Evolutionary conservation across 345 rosid species (phyloP).

Genomic region (Geranium rotundifolium): DNA sequence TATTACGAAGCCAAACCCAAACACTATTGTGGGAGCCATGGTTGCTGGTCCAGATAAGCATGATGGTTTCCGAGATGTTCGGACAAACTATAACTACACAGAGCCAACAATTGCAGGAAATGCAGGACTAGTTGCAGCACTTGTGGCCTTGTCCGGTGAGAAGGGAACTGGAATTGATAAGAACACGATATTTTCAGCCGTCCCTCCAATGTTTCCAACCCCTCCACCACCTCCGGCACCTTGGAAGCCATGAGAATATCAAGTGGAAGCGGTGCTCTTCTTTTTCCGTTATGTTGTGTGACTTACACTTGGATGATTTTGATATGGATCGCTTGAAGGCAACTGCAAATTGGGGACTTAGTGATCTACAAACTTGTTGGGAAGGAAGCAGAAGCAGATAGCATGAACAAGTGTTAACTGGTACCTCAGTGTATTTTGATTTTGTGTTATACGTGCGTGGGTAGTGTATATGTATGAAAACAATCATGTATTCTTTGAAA

Average conservation of each 20-base stretch:
- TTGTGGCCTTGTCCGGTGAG: slow-evolving; percentile 79
- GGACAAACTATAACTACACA: slow-evolving; percentile 89
- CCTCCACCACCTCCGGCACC: slow-evolving; percentile 50
- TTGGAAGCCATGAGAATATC: slow-evolving; percentile 66
- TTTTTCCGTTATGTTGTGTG: too few species aligned
- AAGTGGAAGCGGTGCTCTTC: background rate
- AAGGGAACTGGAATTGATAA: slow-evolving; percentile 55
- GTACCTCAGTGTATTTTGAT: too few species aligned
- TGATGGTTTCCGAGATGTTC: slow-evolving; percentile 78
- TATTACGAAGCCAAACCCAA: slow-evolving; percentile 68
- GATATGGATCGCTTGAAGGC: background rate
- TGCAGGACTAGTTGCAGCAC: slow-evolving; percentile 90
- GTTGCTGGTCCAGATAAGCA: slow-evolving; percentile 95
- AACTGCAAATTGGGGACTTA: too few species aligned
- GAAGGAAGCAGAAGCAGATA: too few species aligned
- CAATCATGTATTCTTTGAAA: too few species aligned
- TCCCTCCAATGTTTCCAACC: slow-evolving; percentile 24
- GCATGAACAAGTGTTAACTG: too few species aligned
- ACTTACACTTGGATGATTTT: slow-evolving; percentile 17
- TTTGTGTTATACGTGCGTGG: too few species aligned
- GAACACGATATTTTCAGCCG: slow-evolving; percentile 89
- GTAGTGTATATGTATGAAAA: too few species aligned
- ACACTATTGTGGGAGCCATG: slow-evolving; percentile 86
- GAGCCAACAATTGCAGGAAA: slow-evolving; percentile 94
- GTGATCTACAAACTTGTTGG: too few species aligned